Base-by-base conservation (phyloP, 2,329 filamentous ascomycete species). In the Sclerotiophoma versabilis region DNA sequence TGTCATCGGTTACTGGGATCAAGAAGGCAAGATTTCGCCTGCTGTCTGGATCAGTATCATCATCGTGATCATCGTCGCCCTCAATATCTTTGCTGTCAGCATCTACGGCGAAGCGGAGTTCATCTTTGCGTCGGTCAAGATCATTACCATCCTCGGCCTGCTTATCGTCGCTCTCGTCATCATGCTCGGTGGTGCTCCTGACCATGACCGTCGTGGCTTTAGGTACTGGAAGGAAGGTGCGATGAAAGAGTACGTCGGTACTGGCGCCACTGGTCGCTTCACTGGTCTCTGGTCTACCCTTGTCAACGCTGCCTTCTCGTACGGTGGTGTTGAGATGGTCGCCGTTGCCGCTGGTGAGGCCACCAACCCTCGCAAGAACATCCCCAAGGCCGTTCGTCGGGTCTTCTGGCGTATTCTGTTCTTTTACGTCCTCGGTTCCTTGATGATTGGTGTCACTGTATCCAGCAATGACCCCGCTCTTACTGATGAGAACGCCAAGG, bases 201-300 rank as follows among this genome's bases (percentile, higher is more conserved):
- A 71, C 43, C 60, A 71, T 26, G 71, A 74, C 43, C 65, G 45
- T 22, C 60, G 68, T 29, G 88, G 88, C 2, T 91, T 91, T 71
- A 74, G 79, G 32, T 90, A 89, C 73, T 92, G 89, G 89, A 83
- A 78, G 47, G 73, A 86, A 26, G 88, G 87, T 1, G 85, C 87
- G 0, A 72, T 75, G 70, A 75, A 71, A 38, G 67, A 72, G 38
- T 74, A 74, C 47, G 62, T 73, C 33, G 88, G 89, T 62, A 77
- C 75, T 0, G 85, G 84, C 0, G 59, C 67, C 4, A 84, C 80
- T 76, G 88, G 87, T 12, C 78, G 80, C 12, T 91, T 91, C 65
- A 78, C 90, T 4, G 84, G 83, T 14, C 84, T 84, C 59, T 87
- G 69, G 70, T 75, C 57, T 41, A 79, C 84, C 0, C 74, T 87